Evolutionary conservation across 768 basidiomycete genomes (phyloP).

Genomic region (Albatrellus ellisii): DNA sequence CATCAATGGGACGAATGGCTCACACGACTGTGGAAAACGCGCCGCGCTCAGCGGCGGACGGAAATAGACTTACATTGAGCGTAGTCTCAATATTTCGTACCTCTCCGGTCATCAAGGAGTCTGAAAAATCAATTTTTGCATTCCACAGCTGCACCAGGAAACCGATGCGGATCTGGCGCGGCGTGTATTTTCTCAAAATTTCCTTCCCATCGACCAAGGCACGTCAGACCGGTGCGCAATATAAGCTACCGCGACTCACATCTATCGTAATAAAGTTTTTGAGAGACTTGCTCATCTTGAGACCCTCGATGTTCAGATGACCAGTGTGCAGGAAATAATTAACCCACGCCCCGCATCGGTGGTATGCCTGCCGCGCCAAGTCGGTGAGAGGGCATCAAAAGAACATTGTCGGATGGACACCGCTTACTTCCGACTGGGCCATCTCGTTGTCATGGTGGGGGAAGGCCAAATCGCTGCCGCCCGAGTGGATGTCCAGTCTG

Average conservation of each 20-base stretch:
- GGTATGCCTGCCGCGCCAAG: slow-evolving; percentile 58
- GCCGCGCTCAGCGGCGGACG: background rate
- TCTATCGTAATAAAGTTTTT: slow-evolving; percentile 99
- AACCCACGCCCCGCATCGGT: slow-evolving; percentile 87
- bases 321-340: slow-evolving; percentile 99
- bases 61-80: slow-evolving; percentile 54
- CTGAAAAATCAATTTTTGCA: slow-evolving; percentile 88
- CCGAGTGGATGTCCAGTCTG: slow-evolving; percentile 95
- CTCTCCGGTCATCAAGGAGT: slow-evolving; percentile 79
- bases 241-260: slow-evolving; percentile 28
- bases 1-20: background rate
- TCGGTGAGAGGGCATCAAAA: slow-evolving; percentile 5
- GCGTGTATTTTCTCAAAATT: slow-evolving; percentile 67
- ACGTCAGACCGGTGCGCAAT: slow-evolving; percentile 3
- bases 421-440: slow-evolving; percentile 81
- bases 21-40: background rate
- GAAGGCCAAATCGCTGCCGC: slow-evolving; percentile 95
- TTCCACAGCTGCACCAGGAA: slow-evolving; percentile 92
- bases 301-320: slow-evolving; percentile 93
- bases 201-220: slow-evolving; percentile 36
- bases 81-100: slow-evolving; percentile 73
- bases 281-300: slow-evolving; percentile 98
- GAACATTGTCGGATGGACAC: too few species aligned
- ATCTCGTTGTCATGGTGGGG: slow-evolving; percentile 99
- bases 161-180: slow-evolving; percentile 82